Evolutionary conservation across 805 yeast genomes (phyloP), one percentile per base, ranked within the genome.

Genomic region (Yamadazyma ubonensis): DNA sequence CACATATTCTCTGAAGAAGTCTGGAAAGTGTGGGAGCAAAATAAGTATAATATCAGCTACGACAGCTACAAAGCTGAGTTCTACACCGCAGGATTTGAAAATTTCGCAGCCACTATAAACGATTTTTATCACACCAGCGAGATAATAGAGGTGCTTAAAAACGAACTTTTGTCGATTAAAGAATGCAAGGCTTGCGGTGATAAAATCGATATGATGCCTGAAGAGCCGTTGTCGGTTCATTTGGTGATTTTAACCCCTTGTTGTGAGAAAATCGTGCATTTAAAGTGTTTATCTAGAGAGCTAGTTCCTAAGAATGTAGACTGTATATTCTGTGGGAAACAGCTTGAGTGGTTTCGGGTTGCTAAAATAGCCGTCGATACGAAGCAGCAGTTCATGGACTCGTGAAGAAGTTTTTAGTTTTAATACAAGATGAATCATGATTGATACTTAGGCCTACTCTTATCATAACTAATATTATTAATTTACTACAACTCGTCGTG

Each of bases 1-100:
- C 66, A 67, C 2, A 57, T 81, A 19, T 79, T 81, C 44, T 52
- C 62, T 36, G 46, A 50, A 4, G 48, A 49, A 1, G 49, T 58
- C 1, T 57, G 55, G 38, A 46, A 58, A 6, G 43, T 43, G 4
- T 74, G 77, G 78, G 25, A 51, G 7, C 23, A 34, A 9, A 67
- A 71, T 42, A 62, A 54, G 44, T 64, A 53, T 41, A 48, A 51
- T 3, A 19, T 44, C 6, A 33, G 5, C 20, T 37, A 14, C 16
- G 29, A 33, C 6, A 38, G 14, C 17, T 14, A n/a, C n/a, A n/a
- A n/a, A n/a, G n/a, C 11, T 6, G 12, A n/a, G 30, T 26, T 17
- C 25, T 36, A 33, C 33, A 20, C 19, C 9, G 16, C 20, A 19
- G 38, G 33, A 4, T 36, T 36, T 17, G 31, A 31, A 10, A 16